Evolutionary conservation across 345 rosid genomes (phyloP).

Genomic region (Stellera chamaejasme): DNA sequence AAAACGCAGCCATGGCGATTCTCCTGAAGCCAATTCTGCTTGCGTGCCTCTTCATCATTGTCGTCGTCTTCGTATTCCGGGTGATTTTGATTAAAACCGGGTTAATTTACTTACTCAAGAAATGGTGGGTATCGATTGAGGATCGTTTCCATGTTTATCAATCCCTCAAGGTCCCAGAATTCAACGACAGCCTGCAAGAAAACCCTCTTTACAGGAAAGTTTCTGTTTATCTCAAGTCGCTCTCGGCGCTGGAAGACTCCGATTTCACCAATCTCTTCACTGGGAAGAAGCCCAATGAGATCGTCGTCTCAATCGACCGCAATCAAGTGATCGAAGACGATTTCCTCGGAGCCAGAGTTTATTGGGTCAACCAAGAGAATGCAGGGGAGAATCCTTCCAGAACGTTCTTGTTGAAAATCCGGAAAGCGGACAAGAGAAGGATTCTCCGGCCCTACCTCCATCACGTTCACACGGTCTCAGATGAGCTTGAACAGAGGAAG

Average conservation of each 20-base stretch:
- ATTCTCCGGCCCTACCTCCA: constrained; percentile 80
- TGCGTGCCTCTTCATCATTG: constrained; percentile 1
- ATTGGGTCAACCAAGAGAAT: constrained; percentile 53
- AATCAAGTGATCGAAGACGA: constrained; percentile 57
- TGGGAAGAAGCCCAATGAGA: constrained; percentile 50
- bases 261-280: constrained; percentile 80
- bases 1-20: constrained; percentile 26
- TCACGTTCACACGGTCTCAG: constrained; percentile 72
- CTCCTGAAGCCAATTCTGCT: constrained; percentile 19
- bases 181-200: constrained; percentile 49
- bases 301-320: constrained; percentile 56
- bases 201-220: constrained; percentile 54
- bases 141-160: constrained; percentile 62
- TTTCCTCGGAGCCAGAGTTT: constrained; percentile 69
- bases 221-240: constrained; percentile 44
- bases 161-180: constrained; percentile 62
- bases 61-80: constrained; percentile 22
- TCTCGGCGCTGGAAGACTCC: constrained; percentile 63
- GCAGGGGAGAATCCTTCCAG: constrained; percentile 11
- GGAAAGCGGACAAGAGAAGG: constrained; percentile 73
- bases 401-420: constrained; percentile 51
- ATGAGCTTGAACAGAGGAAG: constrained; percentile 57
- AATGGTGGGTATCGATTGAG: constrained; percentile 35
- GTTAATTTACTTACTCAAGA: constrained; percentile 38
- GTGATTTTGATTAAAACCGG: constrained; percentile 51